Percentiles rank a stretch among this genome's conserved stretches.
These are phyloP conservation scores for Pelargonium cotyledonis DNA, from an alignment of 441 rosid genomes.

Conservation along the genomic window DNA sequence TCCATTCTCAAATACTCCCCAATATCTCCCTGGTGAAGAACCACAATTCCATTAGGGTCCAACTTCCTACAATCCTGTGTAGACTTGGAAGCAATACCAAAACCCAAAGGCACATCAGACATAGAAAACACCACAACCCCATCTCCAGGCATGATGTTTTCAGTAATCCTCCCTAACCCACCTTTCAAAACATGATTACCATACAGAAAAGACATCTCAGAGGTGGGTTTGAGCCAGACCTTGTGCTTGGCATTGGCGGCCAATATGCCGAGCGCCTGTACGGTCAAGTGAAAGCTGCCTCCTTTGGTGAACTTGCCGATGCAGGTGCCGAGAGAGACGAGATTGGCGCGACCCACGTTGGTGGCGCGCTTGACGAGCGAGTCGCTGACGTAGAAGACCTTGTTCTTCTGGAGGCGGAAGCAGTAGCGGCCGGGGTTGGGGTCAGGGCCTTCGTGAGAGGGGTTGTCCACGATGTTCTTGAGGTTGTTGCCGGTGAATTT, in stretches of 20 bases:
- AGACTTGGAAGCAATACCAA: slow-evolving; percentile 75
- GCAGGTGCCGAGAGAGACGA: slow-evolving; percentile 66
- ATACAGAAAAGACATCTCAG: slow-evolving; percentile 89
- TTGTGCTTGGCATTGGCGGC: slow-evolving; percentile 80
- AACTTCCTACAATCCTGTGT: slow-evolving; percentile 82
- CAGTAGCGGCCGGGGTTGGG: slow-evolving; percentile 64
- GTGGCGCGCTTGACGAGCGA: slow-evolving; percentile 79
- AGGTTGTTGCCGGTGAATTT: slow-evolving; percentile 78
- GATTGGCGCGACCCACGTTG: slow-evolving; percentile 51
- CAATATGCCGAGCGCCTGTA: slow-evolving; percentile 49
- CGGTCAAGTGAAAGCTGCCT: slow-evolving; percentile 66
- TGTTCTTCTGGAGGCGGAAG: slow-evolving; percentile 79
- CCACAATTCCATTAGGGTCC: slow-evolving; percentile 85
- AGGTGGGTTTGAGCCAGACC: slow-evolving; percentile 90
- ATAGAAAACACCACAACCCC: slow-evolving; percentile 89
- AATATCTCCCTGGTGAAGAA: slow-evolving; percentile 61
- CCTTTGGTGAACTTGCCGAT: slow-evolving; percentile 81
- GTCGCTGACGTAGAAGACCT: slow-evolving; percentile 72
- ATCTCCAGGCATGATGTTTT: slow-evolving; percentile 56
- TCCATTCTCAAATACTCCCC: slow-evolving; percentile 93
- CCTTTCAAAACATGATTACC: slow-evolving; percentile 92
- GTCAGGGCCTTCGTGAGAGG: slow-evolving; percentile 84
- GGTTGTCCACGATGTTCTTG: slow-evolving; percentile 84
- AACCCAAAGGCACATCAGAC: slow-evolving; percentile 85
- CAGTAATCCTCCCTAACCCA: slow-evolving; percentile 88